Conservation (phyloP, 2,329 filamentous ascomycete species). For the Helotiales sp. region DNA sequence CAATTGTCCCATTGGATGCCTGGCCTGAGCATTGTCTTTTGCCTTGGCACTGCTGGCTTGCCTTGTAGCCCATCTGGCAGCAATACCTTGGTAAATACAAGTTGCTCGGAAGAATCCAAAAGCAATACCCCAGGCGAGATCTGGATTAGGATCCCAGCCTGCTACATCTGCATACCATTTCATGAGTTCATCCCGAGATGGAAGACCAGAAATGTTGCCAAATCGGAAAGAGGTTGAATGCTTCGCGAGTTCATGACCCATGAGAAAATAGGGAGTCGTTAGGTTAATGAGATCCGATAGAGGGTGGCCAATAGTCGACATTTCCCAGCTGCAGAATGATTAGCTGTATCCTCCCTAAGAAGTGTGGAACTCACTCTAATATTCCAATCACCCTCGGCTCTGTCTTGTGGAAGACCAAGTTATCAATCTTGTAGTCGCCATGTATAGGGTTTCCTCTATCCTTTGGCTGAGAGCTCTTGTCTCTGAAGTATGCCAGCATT, state of each 20-base stretch:
- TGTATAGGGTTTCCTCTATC: slow-evolving; percentile 83
- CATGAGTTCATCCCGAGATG: slow-evolving; percentile 56
- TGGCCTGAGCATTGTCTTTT: slow-evolving; percentile 66
- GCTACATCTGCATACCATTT: slow-evolving; percentile 67
- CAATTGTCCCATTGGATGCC: slow-evolving; percentile 71
- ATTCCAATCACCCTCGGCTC: slow-evolving; percentile 89
- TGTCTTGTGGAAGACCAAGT: slow-evolving; percentile 85
- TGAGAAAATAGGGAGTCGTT: slow-evolving; percentile 47
- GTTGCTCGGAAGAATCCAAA: slow-evolving; percentile 62
- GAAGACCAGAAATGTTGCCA: slow-evolving; percentile 52
- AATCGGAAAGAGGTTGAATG: slow-evolving; percentile 39
- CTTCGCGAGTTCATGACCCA: slow-evolving; percentile 31
- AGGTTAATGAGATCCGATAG: slow-evolving; percentile 89
- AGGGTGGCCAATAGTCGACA: slow-evolving; percentile 96
- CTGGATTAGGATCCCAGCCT: slow-evolving; percentile 69
- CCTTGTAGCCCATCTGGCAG: slow-evolving; percentile 77
- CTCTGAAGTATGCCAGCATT: slow-evolving; percentile 75
- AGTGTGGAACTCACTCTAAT: slow-evolving; percentile 63
- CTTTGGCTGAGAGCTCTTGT: slow-evolving; percentile 67
- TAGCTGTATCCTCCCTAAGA: background rate
- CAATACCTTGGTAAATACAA: slow-evolving; percentile 82
- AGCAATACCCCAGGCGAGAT: slow-evolving; percentile 61
- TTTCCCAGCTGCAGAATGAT: slow-evolving; percentile 70
- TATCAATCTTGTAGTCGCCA: slow-evolving; percentile 96
- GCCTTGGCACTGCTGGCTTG: slow-evolving; percentile 91